Percentiles rank a stretch among this genome's conserved stretches.
phyloP scores from a whole-genome alignment of 1,284 basidiomycete genomes.

The Sutorius eximius region DNA sequence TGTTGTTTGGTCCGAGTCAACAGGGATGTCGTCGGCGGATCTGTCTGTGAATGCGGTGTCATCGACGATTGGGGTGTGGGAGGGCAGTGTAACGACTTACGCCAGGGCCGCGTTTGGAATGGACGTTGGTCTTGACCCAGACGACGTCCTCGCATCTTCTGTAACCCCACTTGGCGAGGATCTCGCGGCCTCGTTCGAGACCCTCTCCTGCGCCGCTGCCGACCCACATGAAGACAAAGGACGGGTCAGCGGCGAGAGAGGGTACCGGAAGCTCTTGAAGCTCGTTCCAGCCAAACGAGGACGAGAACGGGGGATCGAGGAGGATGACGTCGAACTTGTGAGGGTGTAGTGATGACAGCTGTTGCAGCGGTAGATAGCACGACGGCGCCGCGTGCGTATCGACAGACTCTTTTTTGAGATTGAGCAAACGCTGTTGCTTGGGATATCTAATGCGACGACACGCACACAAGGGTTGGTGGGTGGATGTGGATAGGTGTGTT shows the following conservation, averaged over 20 bases:
- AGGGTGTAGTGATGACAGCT: constrained; percentile 54
- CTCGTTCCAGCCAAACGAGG: constrained; percentile 81
- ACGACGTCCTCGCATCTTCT: constrained; percentile 95
- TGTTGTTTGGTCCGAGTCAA: constrained; percentile 92
- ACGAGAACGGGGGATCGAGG: constrained; percentile 86
- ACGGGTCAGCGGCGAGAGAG: constrained; percentile 84
- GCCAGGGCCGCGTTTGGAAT: constrained; percentile 68
- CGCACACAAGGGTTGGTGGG: neutral
- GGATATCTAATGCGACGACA: constrained; percentile 65
- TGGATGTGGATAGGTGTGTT: neutral
- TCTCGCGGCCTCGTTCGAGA: constrained; percentile 88
- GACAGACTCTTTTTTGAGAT: constrained; percentile 75
- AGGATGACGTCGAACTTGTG: constrained; percentile 92
- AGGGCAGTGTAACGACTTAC: constrained; percentile 41
- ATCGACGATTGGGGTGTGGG: constrained; percentile 3
- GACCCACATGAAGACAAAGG: constrained; percentile 96
- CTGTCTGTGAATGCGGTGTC: constrained; percentile 49
- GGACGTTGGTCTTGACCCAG: constrained; percentile 91
- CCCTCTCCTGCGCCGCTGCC: constrained; percentile 90
- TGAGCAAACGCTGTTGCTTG: constrained; percentile 80
- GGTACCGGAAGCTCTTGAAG: constrained; percentile 84
- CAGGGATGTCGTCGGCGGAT: constrained; percentile 79
- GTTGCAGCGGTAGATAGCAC: constrained; percentile 63
- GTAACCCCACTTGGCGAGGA: constrained; percentile 94
- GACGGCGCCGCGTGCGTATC: constrained; percentile 62